phyloP scores from a whole-genome alignment of 2,329 filamentous ascomycete species.

The Pyricularia grisea region DNA sequence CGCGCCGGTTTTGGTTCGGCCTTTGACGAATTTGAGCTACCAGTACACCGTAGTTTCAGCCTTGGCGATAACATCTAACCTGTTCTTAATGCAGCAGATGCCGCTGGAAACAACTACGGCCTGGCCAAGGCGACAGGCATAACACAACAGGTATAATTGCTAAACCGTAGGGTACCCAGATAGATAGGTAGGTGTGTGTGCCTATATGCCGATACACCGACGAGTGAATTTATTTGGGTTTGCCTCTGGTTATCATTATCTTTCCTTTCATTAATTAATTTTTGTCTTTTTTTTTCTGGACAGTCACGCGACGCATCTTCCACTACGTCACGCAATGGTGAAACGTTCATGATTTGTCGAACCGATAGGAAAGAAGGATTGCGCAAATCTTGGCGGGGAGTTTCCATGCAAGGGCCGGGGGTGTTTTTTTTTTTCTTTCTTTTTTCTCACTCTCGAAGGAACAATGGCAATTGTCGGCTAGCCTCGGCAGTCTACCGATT shows the following conservation, averaged over 20 bases:
- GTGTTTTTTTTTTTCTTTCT: too few species aligned
- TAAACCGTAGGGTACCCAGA: background rate
- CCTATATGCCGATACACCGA: background rate
- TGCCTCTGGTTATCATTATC: background rate
- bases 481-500: conserved; percentile 9
- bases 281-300: background rate
- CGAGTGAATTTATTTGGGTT: background rate
- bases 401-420: background rate
- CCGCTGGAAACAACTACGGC: background rate
- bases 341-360: background rate
- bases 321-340: background rate
- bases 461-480: conserved; percentile 13
- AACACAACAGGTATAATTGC: background rate
- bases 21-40: background rate
- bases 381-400: background rate
- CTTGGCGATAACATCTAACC: background rate
- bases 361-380: background rate
- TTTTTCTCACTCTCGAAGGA: background rate
- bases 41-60: background rate
- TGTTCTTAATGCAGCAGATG: background rate
- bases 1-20: background rate
- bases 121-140: background rate
- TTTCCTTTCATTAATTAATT: background rate
- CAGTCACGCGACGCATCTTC: background rate
- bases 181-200: background rate